Conservation (phyloP, 768 basidiomycete genomes). For the Collybia mongolica region DNA sequence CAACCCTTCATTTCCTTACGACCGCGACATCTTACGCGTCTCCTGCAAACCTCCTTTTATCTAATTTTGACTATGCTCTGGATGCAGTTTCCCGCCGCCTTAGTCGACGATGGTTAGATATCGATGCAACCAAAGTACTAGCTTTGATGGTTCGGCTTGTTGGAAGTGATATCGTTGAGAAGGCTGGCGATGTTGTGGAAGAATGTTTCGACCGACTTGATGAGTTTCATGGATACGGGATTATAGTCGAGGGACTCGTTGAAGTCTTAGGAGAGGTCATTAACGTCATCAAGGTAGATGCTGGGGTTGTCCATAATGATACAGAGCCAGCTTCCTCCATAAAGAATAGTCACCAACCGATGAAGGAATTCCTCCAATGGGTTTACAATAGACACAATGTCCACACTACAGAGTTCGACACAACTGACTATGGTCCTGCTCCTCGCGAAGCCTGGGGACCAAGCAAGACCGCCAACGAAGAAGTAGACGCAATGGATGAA, state of each 20-base stretch:
- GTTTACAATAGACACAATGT: constrained; percentile 46
- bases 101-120: constrained; percentile 76
- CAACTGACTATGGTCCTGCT: constrained; percentile 55
- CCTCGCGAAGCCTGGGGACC: constrained; percentile 60
- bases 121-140: constrained; percentile 87
- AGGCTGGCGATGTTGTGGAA: constrained; percentile 92
- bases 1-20: constrained; percentile 70
- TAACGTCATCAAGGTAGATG: constrained; percentile 66
- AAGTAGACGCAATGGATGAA: constrained; percentile 19
- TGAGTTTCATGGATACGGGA: constrained; percentile 91
- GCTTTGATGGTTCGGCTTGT: constrained; percentile 83
- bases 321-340: constrained; percentile 3
- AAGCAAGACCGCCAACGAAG: constrained; percentile 14
- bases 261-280: constrained; percentile 87
- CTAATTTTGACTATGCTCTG: constrained; percentile 96
- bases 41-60: constrained; percentile 80
- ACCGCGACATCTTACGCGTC: constrained; percentile 85
- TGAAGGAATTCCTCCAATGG: constrained; percentile 67
- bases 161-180: constrained; percentile 82
- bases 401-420: constrained; percentile 31
- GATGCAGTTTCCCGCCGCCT: constrained; percentile 87
- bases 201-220: constrained; percentile 97
- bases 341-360: constrained; percentile 16
- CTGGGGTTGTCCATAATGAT: constrained; percentile 21
- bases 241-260: constrained; percentile 83